Base-by-base conservation (phyloP, 2,329 filamentous ascomycete species). In the Alternaria alternata region DNA sequence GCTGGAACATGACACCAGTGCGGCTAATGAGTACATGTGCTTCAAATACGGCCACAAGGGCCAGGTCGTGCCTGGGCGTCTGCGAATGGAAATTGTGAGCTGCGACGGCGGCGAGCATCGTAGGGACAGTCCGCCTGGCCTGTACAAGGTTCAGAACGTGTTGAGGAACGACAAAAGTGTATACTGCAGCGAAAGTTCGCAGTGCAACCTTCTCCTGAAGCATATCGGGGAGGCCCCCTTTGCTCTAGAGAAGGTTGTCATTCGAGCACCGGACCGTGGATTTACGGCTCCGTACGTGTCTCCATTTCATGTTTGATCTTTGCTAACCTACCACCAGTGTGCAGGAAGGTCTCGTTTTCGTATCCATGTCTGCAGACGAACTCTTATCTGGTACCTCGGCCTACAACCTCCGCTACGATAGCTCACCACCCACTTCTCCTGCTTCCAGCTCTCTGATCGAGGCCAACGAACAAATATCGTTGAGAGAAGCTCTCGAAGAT, bases 261-360 rank as follows among this genome's bases (percentile, higher is more conserved):
- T 98, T 78, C 94, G 92, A 76, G 93, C 92, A 9, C 94, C 94
- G 0, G 88, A 88, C 64, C 81, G 86, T 43, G 91, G 92, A 54
- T 97, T 93, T 78, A 94, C 93, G 61, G 89, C 92, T 69, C 93
- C 93, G 91, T 96, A 87, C 79, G 92, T 87, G 49, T 59, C 43
- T 56, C 54, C 46, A 18, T 24, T 47, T 39, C 46, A n/a, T 51
- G 16, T 26, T 56, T 58, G 54, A 57, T 61, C 54, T 41, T 44
- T 60, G 47, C 79, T 84, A 66, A 83, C 54, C 22, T 58, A 51
- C 58, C 58, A 16, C 52, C 75, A 94, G 92, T 54, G 89, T 97
- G 54, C 90, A 94, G 78, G 91, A 96, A 84, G 94, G 95, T 44
- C 90, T 97, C 85, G 87, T 98, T 1, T 97, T 97, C 73, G 86